Conservation (phyloP, 345 rosid species). For the Chamaenerion angustifolium region DNA sequence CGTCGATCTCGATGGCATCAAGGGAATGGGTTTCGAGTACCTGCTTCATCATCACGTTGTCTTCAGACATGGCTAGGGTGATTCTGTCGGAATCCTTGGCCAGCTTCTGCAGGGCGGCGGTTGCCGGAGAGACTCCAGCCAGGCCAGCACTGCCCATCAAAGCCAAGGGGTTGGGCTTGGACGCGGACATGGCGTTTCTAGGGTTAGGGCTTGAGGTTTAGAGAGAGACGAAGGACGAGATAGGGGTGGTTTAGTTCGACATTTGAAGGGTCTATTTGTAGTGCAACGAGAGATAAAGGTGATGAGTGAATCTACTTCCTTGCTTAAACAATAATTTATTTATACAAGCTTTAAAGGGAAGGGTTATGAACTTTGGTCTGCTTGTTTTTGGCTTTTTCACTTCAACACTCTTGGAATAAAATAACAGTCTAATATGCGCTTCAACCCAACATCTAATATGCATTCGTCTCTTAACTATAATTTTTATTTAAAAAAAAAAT, state of each 20-base stretch:
- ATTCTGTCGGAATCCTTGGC: constrained; percentile 19
- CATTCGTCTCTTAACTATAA: too few species aligned
- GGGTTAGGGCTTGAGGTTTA: too few species aligned
- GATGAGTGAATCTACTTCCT: constrained; percentile 39
- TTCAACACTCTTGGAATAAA: not conserved
- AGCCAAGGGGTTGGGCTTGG: not conserved
- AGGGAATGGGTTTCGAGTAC: constrained; percentile 47
- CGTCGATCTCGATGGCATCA: constrained; percentile 42
- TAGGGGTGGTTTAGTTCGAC: too few species aligned
- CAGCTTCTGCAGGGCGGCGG: constrained; percentile 7
- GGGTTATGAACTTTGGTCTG: too few species aligned
- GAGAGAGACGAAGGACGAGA: too few species aligned
- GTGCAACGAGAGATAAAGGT: not conserved
- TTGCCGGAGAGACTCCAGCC: not conserved
- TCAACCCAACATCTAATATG: too few species aligned
- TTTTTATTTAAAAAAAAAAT: too few species aligned
- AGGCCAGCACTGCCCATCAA: not conserved
- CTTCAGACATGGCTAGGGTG: constrained; percentile 34
- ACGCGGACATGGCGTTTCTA: too few species aligned
- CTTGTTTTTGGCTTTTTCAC: too few species aligned
- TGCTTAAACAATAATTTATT: constrained; percentile 21
- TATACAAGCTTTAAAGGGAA: too few species aligned
- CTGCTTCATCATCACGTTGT: constrained; percentile 43
- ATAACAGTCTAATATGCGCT: not conserved
- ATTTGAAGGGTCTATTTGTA: constrained; percentile 1